These are phyloP conservation scores for Nakaseomyces uthaithaninus DNA, from an alignment of 1,139 yeast species.

Conservation along the genomic window DNA sequence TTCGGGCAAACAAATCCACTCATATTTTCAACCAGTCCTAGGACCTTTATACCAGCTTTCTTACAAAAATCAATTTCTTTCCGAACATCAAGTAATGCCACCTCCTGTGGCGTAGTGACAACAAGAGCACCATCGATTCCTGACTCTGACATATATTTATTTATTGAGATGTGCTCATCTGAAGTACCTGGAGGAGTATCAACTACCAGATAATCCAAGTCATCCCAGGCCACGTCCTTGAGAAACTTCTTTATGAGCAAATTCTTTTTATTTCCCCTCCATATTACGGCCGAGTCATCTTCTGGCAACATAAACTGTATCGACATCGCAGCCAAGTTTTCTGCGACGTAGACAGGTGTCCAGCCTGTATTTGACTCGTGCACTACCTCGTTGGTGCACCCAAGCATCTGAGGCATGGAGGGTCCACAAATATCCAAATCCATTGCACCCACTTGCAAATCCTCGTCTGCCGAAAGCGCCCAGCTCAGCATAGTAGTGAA, in stretches of 20 bases:
- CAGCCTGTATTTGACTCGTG: conserved; percentile 90
- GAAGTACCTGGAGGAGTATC: conserved; percentile 99
- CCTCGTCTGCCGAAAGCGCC: conserved; percentile 89
- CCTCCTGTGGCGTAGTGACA: conserved; percentile 97
- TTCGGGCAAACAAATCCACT: conserved; percentile 96
- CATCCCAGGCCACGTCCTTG: conserved; percentile 89
- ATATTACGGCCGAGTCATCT: conserved; percentile 86
- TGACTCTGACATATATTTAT: conserved; percentile 76
- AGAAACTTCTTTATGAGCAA: conserved; percentile 88
- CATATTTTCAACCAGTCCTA: conserved; percentile 96
- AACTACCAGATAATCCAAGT: conserved; percentile 73
- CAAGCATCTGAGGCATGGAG: conserved; percentile 88
- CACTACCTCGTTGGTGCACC: conserved; percentile 77
- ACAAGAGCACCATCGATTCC: conserved; percentile 94
- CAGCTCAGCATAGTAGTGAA: conserved; percentile 91
- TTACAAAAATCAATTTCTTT: conserved; percentile 92
- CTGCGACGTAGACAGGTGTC: conserved; percentile 95
- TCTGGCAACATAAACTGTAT: conserved; percentile 94
- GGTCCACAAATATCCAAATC: conserved; percentile 98
- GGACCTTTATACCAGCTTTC: conserved; percentile 75
- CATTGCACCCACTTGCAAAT: conserved; percentile 87
- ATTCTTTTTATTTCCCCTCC: conserved; percentile 95
- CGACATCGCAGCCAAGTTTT: conserved; percentile 90
- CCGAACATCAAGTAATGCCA: conserved; percentile 86
- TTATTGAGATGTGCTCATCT: conserved; percentile 90